phyloP scores from a whole-genome alignment of 1,284 basidiomycete species.

The Sphaerobolus stellatus region DNA sequence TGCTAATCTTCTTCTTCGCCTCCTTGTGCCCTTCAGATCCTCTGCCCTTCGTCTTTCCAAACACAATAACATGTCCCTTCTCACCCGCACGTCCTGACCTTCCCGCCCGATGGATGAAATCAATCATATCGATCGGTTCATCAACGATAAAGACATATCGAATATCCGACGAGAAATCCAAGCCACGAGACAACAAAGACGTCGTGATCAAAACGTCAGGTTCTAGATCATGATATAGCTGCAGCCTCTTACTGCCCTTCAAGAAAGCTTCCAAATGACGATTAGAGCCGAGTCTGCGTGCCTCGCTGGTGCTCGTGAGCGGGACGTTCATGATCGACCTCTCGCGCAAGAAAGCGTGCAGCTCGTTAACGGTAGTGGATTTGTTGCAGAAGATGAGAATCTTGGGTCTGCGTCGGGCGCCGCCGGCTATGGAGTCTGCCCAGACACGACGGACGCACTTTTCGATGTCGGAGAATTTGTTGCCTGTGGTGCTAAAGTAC shows the following conservation, averaged over 20 bases:
- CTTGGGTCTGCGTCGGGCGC: constrained; percentile 37
- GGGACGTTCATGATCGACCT: constrained; percentile 67
- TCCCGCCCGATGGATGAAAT: constrained; percentile 88
- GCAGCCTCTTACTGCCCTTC: constrained; percentile 25
- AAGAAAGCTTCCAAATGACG: constrained; percentile 74
- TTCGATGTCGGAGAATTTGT: constrained; percentile 76
- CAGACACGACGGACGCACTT: constrained; percentile 71
- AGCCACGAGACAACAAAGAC: constrained; percentile 85
- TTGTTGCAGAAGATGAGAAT: constrained; percentile 83
- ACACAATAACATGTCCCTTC: constrained; percentile 66
- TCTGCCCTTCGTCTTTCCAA: constrained; percentile 60
- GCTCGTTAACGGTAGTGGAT: constrained; percentile 60
- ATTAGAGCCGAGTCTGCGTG: constrained; percentile 65
- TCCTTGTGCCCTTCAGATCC: constrained; percentile 47
- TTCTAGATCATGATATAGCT: constrained; percentile 10
- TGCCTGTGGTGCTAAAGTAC: constrained; percentile 65
- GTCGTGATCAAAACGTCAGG: constrained; percentile 84
- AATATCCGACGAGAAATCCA: constrained; percentile 80
- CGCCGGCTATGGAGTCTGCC: constrained; percentile 22
- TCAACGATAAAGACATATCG: constrained; percentile 82
- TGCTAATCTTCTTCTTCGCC: constrained; percentile 48
- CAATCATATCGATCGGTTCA: constrained; percentile 81
- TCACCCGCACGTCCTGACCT: constrained; percentile 72
- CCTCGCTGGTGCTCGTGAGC: constrained; percentile 54
- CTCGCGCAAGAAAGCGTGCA: constrained; percentile 55